These are phyloP conservation scores for Fusarium caatingaense DNA, from an alignment of 2,329 filamentous ascomycete genomes.

Conservation along the genomic window DNA sequence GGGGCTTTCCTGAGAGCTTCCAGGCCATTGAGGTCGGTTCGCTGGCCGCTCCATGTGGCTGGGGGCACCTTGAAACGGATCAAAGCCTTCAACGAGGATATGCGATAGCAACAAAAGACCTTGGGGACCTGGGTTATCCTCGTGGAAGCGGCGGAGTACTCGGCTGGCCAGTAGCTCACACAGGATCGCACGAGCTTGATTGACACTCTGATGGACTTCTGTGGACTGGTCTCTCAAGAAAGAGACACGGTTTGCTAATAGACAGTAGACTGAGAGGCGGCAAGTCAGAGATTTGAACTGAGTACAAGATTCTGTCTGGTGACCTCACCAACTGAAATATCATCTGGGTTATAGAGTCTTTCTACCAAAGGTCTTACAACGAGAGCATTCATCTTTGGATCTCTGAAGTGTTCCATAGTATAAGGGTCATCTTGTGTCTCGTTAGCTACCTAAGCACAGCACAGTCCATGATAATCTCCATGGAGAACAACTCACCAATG, in stretches of 20 bases:
- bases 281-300: neutral
- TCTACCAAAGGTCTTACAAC: slow-evolving; percentile 77
- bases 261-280: slow-evolving; percentile 69
- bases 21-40: slow-evolving; percentile 54
- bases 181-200: slow-evolving; percentile 73
- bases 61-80: slow-evolving; percentile 77
- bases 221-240: slow-evolving; percentile 75
- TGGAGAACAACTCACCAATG: slow-evolving; percentile 36
- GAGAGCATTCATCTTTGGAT: slow-evolving; percentile 73
- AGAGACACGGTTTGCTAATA: slow-evolving; percentile 76
- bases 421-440: slow-evolving; percentile 54
- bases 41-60: slow-evolving; percentile 65
- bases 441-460: slow-evolving; percentile 18
- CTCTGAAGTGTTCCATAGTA: slow-evolving; percentile 70
- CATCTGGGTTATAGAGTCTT: slow-evolving; percentile 71
- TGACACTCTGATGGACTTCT: slow-evolving; percentile 75
- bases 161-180: slow-evolving; percentile 77
- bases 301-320: neutral
- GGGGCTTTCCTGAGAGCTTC: slow-evolving; percentile 49
- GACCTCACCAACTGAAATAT: slow-evolving; percentile 69
- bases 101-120: slow-evolving; percentile 75
- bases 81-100: slow-evolving; percentile 76
- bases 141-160: slow-evolving; percentile 74
- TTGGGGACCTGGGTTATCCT: slow-evolving; percentile 71
- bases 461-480: neutral